Conservation (phyloP, 176 grass and related monocot genomes). For the Oryza glaberrima region DNA sequence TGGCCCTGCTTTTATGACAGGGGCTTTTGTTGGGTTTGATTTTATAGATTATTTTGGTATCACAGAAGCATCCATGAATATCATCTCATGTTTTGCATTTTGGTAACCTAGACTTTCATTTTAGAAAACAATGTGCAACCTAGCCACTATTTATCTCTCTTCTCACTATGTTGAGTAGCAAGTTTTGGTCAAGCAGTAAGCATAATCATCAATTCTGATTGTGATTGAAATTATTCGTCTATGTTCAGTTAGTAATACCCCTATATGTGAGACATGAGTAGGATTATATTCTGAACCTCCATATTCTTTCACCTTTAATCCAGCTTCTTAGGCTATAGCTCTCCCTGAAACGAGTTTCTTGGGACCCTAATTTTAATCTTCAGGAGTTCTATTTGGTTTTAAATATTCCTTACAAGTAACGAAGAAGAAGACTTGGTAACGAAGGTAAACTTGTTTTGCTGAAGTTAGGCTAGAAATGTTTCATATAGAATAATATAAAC, state of each 20-base stretch:
- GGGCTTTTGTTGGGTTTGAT: conserved; percentile 18
- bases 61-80: conserved; percentile 4
- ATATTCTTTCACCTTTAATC: neutral
- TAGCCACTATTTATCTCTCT: conserved; percentile 3
- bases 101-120: neutral
- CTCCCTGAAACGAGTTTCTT: neutral
- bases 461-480: neutral
- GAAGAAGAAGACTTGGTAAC: neutral
- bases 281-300: neutral
- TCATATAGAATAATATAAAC: neutral
- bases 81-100: neutral
- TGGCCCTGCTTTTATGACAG: conserved; percentile 13
- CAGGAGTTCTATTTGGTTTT: neutral
- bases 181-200: neutral
- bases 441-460: neutral
- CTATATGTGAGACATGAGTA: neutral
- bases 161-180: neutral
- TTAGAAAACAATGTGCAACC: neutral
- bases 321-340: neutral
- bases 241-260: neutral
- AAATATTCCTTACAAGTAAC: neutral
- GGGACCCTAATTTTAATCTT: neutral
- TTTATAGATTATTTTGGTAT: conserved; percentile 22
- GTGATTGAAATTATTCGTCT: conserved; percentile 18
- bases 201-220: neutral